phyloP scores from a whole-genome alignment of 2,329 filamentous ascomycete species.

The Ciborinia camelliae region DNA sequence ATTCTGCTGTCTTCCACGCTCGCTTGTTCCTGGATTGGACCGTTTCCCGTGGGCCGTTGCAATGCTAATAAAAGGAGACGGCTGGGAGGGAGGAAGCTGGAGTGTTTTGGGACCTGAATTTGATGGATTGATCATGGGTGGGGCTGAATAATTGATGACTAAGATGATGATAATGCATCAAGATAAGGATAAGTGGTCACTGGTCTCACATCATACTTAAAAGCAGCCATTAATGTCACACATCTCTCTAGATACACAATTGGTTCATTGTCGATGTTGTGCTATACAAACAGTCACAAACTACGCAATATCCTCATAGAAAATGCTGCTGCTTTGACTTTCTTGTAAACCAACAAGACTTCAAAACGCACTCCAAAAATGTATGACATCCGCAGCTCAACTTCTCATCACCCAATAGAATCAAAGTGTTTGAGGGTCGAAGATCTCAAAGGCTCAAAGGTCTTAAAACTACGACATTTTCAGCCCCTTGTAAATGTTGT shows the following conservation, averaged over 20 bases:
- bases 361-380: background rate
- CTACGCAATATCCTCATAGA: no score
- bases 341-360: background rate
- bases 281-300: no score
- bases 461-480: background rate
- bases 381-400: background rate
- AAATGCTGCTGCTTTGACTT: background rate
- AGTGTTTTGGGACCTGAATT: background rate
- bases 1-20: background rate
- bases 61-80: background rate
- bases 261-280: background rate
- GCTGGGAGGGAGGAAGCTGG: background rate
- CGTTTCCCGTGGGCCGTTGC: background rate
- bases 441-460: background rate
- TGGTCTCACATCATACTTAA: no score
- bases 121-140: no score
- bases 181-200: background rate
- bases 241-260: background rate
- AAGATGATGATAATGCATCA: background rate
- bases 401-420: background rate
- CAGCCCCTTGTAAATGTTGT: background rate
- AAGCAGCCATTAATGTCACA: background rate
- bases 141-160: background rate
- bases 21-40: constrained; percentile 3
- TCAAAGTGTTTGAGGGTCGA: background rate